Percentiles rank a stretch among this genome's conserved stretches.
phyloP scores from a whole-genome alignment of 1,284 basidiomycete genomes.

The Schizophyllum commune region DNA sequence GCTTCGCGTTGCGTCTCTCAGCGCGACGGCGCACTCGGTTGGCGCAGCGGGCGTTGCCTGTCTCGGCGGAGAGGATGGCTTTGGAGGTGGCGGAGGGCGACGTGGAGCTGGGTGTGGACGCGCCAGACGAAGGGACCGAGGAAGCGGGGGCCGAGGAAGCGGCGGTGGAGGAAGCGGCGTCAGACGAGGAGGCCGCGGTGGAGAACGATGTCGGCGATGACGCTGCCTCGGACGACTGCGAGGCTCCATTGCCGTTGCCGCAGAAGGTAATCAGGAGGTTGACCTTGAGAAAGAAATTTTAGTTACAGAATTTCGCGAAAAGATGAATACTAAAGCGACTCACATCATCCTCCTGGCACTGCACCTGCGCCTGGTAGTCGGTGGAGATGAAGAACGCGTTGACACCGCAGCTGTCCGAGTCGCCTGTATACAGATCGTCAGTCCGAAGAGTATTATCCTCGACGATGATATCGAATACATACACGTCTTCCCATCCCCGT shows the following conservation, averaged over 20 bases:
- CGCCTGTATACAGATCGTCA: neutral
- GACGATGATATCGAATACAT: constrained; percentile 4
- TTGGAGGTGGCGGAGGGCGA: neutral
- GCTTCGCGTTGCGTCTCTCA: neutral
- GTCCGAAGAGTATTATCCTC: neutral
- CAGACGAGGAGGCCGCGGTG: neutral
- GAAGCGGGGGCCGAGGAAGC: neutral
- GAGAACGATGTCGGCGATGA: neutral
- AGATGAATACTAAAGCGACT: neutral
- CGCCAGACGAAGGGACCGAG: too few relatives aligned
- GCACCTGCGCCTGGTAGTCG: neutral
- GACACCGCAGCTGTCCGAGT: neutral
- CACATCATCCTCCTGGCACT: neutral
- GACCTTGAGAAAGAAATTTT: neutral
- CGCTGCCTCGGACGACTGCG: neutral
- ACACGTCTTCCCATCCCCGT: constrained; percentile 31
- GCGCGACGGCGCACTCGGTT: constrained; percentile 1
- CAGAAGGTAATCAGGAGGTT: neutral
- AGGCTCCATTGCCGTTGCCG: neutral
- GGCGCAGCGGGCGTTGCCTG: constrained; percentile 7
- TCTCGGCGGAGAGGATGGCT: neutral
- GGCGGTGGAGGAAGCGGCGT: neutral
- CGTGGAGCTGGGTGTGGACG: too few relatives aligned
- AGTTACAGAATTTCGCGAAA: neutral
- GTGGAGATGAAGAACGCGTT: neutral